Evolutionary conservation across 345 rosid genomes (phyloP), one percentile per base, ranked within the genome.

Genomic region (Euphorbia pulcherrima): DNA sequence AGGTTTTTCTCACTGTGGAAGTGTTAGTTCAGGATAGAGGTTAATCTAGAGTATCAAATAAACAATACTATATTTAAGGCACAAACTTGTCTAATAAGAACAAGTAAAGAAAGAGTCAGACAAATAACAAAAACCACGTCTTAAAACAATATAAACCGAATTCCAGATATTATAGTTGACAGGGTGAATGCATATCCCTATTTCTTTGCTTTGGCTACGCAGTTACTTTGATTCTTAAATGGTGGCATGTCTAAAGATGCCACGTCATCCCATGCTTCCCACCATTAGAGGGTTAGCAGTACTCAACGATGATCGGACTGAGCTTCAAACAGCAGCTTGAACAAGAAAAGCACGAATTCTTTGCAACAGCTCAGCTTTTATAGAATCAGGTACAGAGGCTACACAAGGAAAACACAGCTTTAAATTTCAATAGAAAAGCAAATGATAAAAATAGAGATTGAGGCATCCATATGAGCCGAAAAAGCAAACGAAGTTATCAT

Each of bases 301-400:
- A 28, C 68, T 70, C 60, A 53, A 51, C 41, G 26, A 37, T 62
- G n/a, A 60, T 0, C 23, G 12, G 61, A 48, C 37, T 65, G 63
- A 2, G n/a, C 30, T 62, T 80, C 71, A 85, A 64, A 74, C 79
- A 67, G 83, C 73, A 27, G 82, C 62, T 10, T 84, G 82, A 27
- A 72, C 61, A 24, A 86, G 81, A 75, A 87, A 84, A 68, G 84
- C 68, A 64, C 80, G 76, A 53, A 92, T 86, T 69, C 83, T 79
- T 72, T 85, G 83, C 83, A 91, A 62, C 11, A 87, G 85, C 81
- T 92, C 87, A 1, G 85, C 87, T 81, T 89, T 87, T 26, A 89
- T 81, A 4, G 84, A 74, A 75, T 87, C 89, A 12, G 96, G 97
- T 40, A 86, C 73, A 0, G 87, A 87, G 54, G 87, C 96, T 86